Conservation (phyloP, 2,329 filamentous ascomycete genomes). For the Domatiomyces globalis region DNA sequence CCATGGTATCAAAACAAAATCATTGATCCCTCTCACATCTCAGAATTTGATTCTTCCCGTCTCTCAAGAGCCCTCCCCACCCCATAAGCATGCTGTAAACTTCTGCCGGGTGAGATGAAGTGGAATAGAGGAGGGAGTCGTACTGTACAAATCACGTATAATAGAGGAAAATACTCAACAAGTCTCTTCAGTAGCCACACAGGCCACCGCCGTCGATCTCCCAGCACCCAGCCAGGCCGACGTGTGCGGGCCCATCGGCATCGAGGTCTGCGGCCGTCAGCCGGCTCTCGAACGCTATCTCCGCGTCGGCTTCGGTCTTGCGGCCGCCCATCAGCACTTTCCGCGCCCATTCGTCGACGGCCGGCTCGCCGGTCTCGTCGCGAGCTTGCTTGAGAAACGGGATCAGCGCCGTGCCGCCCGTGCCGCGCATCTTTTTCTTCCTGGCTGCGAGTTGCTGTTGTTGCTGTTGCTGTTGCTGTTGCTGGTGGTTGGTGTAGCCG, state of each 20-base stretch:
- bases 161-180: too few relatives aligned
- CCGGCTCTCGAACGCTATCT: slow-evolving; percentile 24
- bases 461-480: slow-evolving; percentile 10
- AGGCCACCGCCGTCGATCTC: slow-evolving; percentile 62
- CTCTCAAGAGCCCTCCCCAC: too few relatives aligned
- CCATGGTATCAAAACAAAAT: too few relatives aligned
- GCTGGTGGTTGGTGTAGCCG: slow-evolving; percentile 24
- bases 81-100: too few relatives aligned
- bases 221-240: slow-evolving; percentile 74
- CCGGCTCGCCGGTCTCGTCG: slow-evolving; percentile 88
- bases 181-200: slow-evolving; percentile 36
- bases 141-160: too few relatives aligned
- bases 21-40: too few relatives aligned
- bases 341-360: slow-evolving; percentile 54
- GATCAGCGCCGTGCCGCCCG: slow-evolving; percentile 84
- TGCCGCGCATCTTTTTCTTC: slow-evolving; percentile 60
- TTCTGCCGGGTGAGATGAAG: too few relatives aligned
- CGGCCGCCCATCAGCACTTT: slow-evolving; percentile 42
- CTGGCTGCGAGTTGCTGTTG: slow-evolving; percentile 15
- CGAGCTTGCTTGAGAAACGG: slow-evolving; percentile 93
- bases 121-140: too few relatives aligned
- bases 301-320: slow-evolving; percentile 30
- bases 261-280: slow-evolving; percentile 26
- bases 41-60: too few relatives aligned
- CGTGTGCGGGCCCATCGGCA: slow-evolving; percentile 38